phyloP scores from a whole-genome alignment of 148 eudicot species.

The Fallopia convolvulus region DNA sequence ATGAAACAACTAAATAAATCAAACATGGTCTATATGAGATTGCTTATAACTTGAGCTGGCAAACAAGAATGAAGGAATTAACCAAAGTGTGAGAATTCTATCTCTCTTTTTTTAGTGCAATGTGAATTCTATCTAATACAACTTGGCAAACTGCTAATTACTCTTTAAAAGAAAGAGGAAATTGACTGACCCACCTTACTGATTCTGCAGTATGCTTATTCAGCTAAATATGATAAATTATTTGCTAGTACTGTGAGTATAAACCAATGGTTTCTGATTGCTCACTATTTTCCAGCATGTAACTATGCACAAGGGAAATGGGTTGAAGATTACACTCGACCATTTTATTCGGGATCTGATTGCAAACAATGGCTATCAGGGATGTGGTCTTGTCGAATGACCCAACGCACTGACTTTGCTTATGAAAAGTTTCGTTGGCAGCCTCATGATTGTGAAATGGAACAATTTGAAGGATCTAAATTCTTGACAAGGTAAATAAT shows the following conservation, averaged over 20 bases:
- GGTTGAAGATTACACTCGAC: slow-evolving; percentile 62
- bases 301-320: slow-evolving; percentile 77
- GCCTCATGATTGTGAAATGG: slow-evolving; percentile 71
- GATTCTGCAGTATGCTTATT: not conserved
- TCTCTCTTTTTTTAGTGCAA: too few relatives aligned
- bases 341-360: slow-evolving; percentile 83
- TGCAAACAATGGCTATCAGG: slow-evolving; percentile 90
- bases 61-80: not conserved
- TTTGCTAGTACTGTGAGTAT: not conserved
- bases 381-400: slow-evolving; percentile 96
- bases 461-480: slow-evolving; percentile 53
- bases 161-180: not conserved
- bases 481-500: slow-evolving; percentile 59
- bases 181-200: not conserved
- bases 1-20: not conserved
- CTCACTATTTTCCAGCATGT: slow-evolving; percentile 39
- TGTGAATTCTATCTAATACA: not conserved
- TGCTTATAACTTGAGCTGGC: not conserved
- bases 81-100: not conserved
- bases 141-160: too few relatives aligned
- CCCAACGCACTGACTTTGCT: slow-evolving; percentile 69
- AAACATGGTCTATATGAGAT: not conserved
- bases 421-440: slow-evolving; percentile 86
- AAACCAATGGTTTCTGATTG: not conserved
- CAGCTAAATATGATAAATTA: not conserved